Evolutionary conservation across 2,329 filamentous ascomycete species (phyloP).

Genomic region (Orbilia blumenaviensis): DNA sequence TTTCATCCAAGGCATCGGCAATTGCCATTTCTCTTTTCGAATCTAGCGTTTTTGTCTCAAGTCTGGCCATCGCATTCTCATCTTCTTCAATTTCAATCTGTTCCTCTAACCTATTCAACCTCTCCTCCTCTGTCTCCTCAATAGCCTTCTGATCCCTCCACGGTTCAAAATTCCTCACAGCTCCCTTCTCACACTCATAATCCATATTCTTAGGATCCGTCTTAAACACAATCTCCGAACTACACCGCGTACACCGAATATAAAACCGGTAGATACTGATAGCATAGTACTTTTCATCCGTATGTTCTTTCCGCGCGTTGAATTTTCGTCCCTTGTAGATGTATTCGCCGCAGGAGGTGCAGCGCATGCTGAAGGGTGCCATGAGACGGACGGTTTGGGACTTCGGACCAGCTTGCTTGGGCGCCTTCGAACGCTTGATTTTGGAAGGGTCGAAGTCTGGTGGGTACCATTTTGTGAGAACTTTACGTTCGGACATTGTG

Average conservation of each 20-base stretch:
- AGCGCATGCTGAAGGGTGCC: slow-evolving; percentile 85
- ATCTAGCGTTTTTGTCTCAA: slow-evolving; percentile 92
- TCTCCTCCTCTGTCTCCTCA: slow-evolving; percentile 86
- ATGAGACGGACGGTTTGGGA: slow-evolving; percentile 88
- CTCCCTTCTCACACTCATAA: slow-evolving; percentile 81
- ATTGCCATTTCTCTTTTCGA: slow-evolving; percentile 96
- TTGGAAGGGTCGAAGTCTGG: slow-evolving; percentile 89
- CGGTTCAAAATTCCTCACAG: slow-evolving; percentile 90
- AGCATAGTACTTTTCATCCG: slow-evolving; percentile 85
- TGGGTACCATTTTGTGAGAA: slow-evolving; percentile 72
- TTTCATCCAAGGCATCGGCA: slow-evolving; percentile 94
- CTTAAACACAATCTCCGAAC: slow-evolving; percentile 86
- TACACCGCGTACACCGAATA: slow-evolving; percentile 87
- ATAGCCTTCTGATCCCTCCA: slow-evolving; percentile 76
- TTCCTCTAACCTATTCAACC: slow-evolving; percentile 80
- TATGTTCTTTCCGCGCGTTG: slow-evolving; percentile 92
- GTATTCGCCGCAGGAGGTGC: slow-evolving; percentile 76
- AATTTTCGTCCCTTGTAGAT: slow-evolving; percentile 95
- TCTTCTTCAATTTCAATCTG: slow-evolving; percentile 68
- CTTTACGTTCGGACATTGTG: slow-evolving; percentile 85
- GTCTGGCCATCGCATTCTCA: slow-evolving; percentile 89
- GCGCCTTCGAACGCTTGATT: slow-evolving; percentile 72
- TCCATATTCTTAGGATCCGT: slow-evolving; percentile 97
- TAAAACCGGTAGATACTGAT: slow-evolving; percentile 92
- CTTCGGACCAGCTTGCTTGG: slow-evolving; percentile 78